Conservation (phyloP, 495 filamentous ascomycete genomes). For the Paragyromitra xinjiangensis region DNA sequence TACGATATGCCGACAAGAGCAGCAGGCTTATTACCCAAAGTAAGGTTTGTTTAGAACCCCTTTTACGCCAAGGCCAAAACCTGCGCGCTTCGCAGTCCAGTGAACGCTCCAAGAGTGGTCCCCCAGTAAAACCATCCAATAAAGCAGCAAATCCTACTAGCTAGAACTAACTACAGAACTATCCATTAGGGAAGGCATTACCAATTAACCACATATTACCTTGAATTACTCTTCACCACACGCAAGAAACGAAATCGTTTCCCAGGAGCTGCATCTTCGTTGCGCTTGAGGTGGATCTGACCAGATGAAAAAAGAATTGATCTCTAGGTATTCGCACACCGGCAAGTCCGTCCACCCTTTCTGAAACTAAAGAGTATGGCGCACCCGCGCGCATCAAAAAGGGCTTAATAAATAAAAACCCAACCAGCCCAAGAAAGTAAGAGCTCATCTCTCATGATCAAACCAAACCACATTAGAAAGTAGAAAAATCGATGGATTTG, state of each 20-base stretch:
- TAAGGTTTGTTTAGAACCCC: background rate
- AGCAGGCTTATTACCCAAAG: background rate
- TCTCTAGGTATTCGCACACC: constrained; percentile 17
- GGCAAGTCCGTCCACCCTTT: background rate
- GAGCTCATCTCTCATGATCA: constrained; percentile 44
- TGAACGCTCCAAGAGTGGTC: background rate
- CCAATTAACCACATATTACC: background rate
- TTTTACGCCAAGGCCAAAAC: background rate
- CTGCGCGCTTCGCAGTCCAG: background rate
- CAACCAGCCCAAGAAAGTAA: constrained; percentile 36
- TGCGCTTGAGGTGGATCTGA: background rate
- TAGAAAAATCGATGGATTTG: constrained; percentile 1
- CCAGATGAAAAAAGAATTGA: constrained; percentile 16
- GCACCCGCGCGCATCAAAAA: constrained; percentile 32
- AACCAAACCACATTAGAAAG: constrained; percentile 38
- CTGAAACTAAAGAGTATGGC: constrained; percentile 22
- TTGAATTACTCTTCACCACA: background rate
- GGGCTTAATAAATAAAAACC: constrained; percentile 20
- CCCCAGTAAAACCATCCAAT: background rate
- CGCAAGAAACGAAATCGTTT: background rate
- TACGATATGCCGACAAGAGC: background rate
- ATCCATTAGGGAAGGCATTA: background rate
- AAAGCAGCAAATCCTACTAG: background rate
- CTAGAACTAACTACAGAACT: background rate
- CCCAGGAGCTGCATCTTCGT: background rate